Evolutionary conservation across 805 yeast genomes (phyloP).

Genomic region (Clavispora carvajalis): DNA sequence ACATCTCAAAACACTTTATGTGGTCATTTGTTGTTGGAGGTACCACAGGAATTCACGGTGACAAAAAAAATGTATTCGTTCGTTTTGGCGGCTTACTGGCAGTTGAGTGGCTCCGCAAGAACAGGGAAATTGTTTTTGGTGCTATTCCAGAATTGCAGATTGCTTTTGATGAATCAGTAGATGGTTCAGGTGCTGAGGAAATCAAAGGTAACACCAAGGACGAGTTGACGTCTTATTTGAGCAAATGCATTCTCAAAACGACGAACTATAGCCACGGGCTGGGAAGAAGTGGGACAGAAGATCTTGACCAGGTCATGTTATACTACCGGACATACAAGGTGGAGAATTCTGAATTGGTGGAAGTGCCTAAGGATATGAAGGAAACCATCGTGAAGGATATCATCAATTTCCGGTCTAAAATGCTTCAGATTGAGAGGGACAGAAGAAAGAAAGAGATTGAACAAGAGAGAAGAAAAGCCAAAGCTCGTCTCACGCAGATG

Average conservation of each 20-base stretch:
- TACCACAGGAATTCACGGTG: constrained; percentile 23
- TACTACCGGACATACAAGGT: constrained; percentile 43
- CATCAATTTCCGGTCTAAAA: constrained; percentile 51
- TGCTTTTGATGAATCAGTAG: constrained; percentile 4
- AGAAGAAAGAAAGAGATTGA: constrained; percentile 45
- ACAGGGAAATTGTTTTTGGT: background rate
- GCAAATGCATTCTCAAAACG: constrained; percentile 14
- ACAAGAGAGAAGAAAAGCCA: constrained; percentile 46
- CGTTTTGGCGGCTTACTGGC: constrained; percentile 19
- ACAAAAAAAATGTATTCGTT: constrained; percentile 21
- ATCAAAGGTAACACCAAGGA: background rate
- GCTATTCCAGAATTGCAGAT: constrained; percentile 4
- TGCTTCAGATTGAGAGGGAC: constrained; percentile 46
- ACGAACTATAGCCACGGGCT: constrained; percentile 16
- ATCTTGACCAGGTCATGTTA: constrained; percentile 29
- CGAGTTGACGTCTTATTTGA: background rate
- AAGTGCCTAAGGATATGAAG: constrained; percentile 49
- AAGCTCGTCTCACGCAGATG: constrained; percentile 41
- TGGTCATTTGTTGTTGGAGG: constrained; percentile 36
- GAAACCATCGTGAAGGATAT: constrained; percentile 51
- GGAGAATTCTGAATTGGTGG: constrained; percentile 52
- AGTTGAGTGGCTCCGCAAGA: constrained; percentile 12
- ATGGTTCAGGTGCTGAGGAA: constrained; percentile 1
- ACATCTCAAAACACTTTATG: constrained; percentile 11
- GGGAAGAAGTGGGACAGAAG: constrained; percentile 27